These are phyloP conservation scores for Pugionium cornutum DNA, from an alignment of 345 rosid species.

Conservation along the genomic window DNA sequence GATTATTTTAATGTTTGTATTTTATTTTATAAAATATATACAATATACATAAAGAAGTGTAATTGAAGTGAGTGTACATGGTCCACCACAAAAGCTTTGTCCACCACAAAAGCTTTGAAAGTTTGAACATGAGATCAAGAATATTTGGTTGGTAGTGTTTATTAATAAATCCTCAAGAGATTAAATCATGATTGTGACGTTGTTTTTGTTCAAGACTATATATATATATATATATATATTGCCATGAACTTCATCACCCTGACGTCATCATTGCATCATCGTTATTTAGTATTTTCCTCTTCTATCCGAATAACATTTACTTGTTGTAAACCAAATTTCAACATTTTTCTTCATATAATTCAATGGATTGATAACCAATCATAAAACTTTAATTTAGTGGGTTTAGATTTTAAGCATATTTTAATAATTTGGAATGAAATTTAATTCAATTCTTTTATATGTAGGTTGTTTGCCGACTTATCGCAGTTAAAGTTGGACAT, in stretches of 20 bases:
- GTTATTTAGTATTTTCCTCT: conserved; percentile 14
- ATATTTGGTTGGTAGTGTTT: conserved; percentile 31
- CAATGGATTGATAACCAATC: not conserved
- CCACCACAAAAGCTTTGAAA: conserved; percentile 16
- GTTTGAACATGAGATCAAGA: conserved; percentile 26
- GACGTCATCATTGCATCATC: conserved; percentile 32
- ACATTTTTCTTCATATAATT: not conserved
- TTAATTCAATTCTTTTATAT: not conserved
- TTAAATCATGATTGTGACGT: conserved; percentile 30
- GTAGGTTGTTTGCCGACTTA: not conserved
- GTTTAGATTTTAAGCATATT: no score
- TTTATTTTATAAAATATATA: no score
- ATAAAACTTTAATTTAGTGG: not conserved
- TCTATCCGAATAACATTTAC: conserved; percentile 2
- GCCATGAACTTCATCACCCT: conserved; percentile 32
- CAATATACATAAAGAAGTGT: no score
- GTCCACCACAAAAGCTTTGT: conserved; percentile 33
- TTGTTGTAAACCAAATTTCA: not conserved
- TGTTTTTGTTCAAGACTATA: conserved; percentile 20
- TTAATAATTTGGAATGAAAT: not conserved
- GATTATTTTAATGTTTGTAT: no score
- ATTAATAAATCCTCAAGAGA: conserved; percentile 24
- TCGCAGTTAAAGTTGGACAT: not conserved
- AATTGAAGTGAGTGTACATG: conserved; percentile 9
- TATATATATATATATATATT: not conserved